phyloP scores from a whole-genome alignment of 495 filamentous ascomycete species.

The Penicillium salamii region DNA sequence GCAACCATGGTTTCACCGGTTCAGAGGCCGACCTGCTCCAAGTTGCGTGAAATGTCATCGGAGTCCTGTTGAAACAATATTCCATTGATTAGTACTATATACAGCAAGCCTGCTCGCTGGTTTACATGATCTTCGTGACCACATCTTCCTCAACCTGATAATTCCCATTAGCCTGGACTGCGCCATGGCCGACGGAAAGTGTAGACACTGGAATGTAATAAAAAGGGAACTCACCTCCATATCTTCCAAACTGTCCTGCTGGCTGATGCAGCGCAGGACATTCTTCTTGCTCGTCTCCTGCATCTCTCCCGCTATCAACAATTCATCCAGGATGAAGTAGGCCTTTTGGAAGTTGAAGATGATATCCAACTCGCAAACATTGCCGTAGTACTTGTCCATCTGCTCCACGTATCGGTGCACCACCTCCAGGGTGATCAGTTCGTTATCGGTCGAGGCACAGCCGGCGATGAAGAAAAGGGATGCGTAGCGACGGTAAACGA shows the following conservation, averaged over 20 bases:
- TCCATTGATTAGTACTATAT: slow-evolving; percentile 44
- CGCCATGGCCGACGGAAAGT: slow-evolving; percentile 1
- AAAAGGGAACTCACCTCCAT: slow-evolving; percentile 91
- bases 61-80: slow-evolving; percentile 28
- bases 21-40: slow-evolving; percentile 29
- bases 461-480: slow-evolving; percentile 99
- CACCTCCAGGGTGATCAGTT: slow-evolving; percentile 96
- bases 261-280: slow-evolving; percentile 87
- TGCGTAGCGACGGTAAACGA: slow-evolving; percentile 97
- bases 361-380: slow-evolving; percentile 98
- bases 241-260: slow-evolving; percentile 92
- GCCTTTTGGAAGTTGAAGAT: slow-evolving; percentile 99
- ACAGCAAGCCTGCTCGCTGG: slow-evolving; percentile 21
- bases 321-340: slow-evolving; percentile 97
- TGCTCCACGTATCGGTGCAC: slow-evolving; percentile 99
- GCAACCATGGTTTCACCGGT: slow-evolving; percentile 18
- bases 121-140: slow-evolving; percentile 94
- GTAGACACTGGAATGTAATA: not conserved
- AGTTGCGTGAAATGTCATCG: slow-evolving; percentile 28
- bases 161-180: slow-evolving; percentile 55
- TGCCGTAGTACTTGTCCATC: slow-evolving; percentile 99
- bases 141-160: slow-evolving; percentile 89
- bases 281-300: slow-evolving; percentile 99
- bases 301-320: slow-evolving; percentile 92
- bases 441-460: slow-evolving; percentile 91